These are phyloP conservation scores for Parachaetomium inaequale DNA, from an alignment of 495 filamentous ascomycete genomes.

Conservation along the genomic window DNA sequence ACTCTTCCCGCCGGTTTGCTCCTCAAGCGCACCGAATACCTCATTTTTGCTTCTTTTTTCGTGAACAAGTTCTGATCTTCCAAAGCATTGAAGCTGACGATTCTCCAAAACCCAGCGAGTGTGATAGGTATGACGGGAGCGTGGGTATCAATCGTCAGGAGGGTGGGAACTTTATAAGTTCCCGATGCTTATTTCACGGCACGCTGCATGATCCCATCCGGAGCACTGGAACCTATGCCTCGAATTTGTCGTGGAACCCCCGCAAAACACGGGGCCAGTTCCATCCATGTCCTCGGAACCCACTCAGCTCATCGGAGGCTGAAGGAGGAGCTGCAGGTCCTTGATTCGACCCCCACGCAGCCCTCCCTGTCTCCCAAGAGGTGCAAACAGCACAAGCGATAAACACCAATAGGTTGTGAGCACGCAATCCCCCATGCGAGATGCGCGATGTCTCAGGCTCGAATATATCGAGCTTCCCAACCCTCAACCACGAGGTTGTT, in stretches of 20 bases:
- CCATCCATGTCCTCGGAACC: not conserved
- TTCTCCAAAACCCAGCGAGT: too few relatives aligned
- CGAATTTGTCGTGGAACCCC: not conserved
- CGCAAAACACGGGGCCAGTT: not conserved
- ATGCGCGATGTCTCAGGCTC: constrained; percentile 9
- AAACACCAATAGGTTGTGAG: not conserved
- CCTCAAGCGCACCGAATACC: too few relatives aligned
- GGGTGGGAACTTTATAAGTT: constrained; percentile 26
- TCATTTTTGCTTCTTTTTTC: too few relatives aligned
- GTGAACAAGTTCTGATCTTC: too few relatives aligned
- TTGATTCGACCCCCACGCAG: constrained; percentile 1
- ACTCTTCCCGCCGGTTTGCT: too few relatives aligned
- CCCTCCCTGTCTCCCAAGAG: not conserved
- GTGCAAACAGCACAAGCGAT: not conserved
- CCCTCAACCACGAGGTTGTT: not conserved
- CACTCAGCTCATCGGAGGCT: not conserved
- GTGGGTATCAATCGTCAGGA: too few relatives aligned
- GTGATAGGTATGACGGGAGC: too few relatives aligned
- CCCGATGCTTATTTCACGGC: not conserved
- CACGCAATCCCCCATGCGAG: constrained; percentile 3
- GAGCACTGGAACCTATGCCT: not conserved
- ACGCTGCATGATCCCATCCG: not conserved
- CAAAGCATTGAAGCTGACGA: too few relatives aligned
- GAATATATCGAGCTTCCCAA: constrained; percentile 4
- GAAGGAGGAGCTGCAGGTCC: not conserved